Base-by-base conservation (phyloP, 2,329 filamentous ascomycete species). In the Scleromitrula shiraiana region DNA sequence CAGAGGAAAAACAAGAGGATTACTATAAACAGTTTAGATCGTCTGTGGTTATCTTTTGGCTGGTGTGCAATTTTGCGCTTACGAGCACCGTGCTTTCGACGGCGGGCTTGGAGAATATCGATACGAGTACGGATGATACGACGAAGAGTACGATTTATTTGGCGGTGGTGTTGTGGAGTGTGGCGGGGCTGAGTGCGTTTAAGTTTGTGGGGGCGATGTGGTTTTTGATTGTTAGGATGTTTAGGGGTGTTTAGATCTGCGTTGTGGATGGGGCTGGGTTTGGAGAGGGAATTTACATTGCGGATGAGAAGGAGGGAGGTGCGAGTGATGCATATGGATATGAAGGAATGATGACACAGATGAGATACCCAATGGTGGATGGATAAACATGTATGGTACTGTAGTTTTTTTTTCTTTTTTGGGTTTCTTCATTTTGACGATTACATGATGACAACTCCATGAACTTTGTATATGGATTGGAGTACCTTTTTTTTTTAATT, bases 1-100 rank as follows among this genome's bases (percentile, higher is more conserved):
- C 76, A 0, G 64, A 70, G 0, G 90, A 96, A 64, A 88, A 85
- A 62, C 91, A 98, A 67, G 88, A 96, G 72, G 93, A 98, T 66
- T 98, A 97, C 70, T 98, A 98, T 76, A 89, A 90, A 61, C 93
- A 90, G 56, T 95, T 98, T 65, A 81, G 93, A 53, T 94, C 87
- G 17, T 80, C 88, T 23, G 90, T 96, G 57, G 93, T 98, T 24
- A 72, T 97, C 42, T 81, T 85, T 56, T 98, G 93, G 93, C 95
- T 98, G 76, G 88, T 97, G 60, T 89, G 83, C 63, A 98, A 98
- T 67, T 86, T 98, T 65, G 89, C 80, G 0, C 79, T 98, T 5
- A 82, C 80, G 0, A 91, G 91, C 0, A 75, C 94, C 2, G 91
- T 98, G 7, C 72, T 98, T 56, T 90, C 85, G 62, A 83, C 87